Base-by-base conservation (phyloP, 2,329 filamentous ascomycete species). In the Tolypocladium cylindrosporum region DNA sequence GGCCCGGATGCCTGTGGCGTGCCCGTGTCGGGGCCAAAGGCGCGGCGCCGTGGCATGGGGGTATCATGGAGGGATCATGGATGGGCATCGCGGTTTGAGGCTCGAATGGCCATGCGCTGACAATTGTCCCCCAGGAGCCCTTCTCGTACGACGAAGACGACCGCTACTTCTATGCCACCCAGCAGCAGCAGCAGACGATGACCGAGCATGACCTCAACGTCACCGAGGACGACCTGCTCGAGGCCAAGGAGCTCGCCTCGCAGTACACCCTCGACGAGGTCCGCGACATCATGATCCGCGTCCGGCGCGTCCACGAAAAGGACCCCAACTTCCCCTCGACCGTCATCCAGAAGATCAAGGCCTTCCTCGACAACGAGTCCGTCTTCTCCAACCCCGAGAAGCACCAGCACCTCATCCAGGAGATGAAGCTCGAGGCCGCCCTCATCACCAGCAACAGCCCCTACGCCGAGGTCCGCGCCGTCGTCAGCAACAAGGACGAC, bases 401-500 rank as follows among this genome's bases (percentile, higher is more conserved):
- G 61, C 71, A 82, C 60, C 70, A 74, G 59, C 71, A 76, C 13
- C 65, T 80, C 27, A 79, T 82, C 53, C 72, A 75, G 56, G 77
- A 80, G 68, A 81, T 82, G 77, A 82, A 80, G 65, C 70, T 81
- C 27, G 78, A 82, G 67, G 77, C 78, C 1, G 79, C 79, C 3
- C 71, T 82, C 58, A 79, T 82, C 60, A 79, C 75, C 54, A 79
- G 79, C 63, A 79, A 82, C 65, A 82, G 79, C 52, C 81, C 81
- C 3, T 84, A 83, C 62, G 76, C 81, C 58, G 80, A 83, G 65
- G 79, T 82, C 34, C 78, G 80, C 55, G 78, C 80, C 41, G 79
- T 82, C 2, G 79, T 82, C 21, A 76, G 78, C 65, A 82, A 83
- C 64, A 79, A 80, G 56, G 82, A 84, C 65, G 76, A 81, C 57